A percentile compares a stretch with the other conserved stretches of the same genome.
These are phyloP conservation scores for Mortierella sp. DNA, from an alignment of 371 early-diverging fungal species.

Conservation along the genomic window DNA sequence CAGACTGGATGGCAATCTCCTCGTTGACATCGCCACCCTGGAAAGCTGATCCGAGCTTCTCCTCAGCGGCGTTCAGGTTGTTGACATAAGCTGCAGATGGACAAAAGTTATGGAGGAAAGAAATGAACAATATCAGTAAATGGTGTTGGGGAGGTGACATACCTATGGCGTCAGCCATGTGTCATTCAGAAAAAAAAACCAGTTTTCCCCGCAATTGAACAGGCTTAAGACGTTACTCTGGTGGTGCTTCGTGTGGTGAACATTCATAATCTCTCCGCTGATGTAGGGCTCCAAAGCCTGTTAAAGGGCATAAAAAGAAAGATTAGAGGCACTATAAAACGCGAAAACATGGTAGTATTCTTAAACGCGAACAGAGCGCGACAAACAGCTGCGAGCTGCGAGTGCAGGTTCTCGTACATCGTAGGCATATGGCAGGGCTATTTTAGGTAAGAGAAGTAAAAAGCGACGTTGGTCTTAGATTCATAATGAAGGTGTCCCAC, in stretches of 20 bases:
- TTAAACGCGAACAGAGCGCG: constrained; percentile 14
- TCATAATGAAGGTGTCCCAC: too few species aligned
- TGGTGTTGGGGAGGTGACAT: not conserved
- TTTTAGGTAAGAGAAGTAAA: not conserved
- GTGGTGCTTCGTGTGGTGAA: constrained; percentile 98
- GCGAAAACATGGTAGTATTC: not conserved
- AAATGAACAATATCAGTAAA: not conserved
- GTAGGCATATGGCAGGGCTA: constrained; percentile 77
- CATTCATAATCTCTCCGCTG: constrained; percentile 94
- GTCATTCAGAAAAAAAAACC: too few species aligned
- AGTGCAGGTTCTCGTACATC: constrained; percentile 55
- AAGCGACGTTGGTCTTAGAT: not conserved
- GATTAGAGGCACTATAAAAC: not conserved
- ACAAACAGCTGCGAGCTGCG: not conserved
- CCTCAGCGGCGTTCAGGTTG: constrained; percentile 66
- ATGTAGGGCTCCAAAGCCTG: constrained; percentile 95
- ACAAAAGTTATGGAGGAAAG: constrained; percentile 4
- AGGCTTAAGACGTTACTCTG: constrained; percentile 56
- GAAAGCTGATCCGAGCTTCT: constrained; percentile 80
- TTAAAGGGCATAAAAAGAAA: constrained; percentile 56
- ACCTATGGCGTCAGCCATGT: not conserved
- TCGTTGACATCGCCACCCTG: constrained; percentile 76
- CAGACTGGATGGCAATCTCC: constrained; percentile 82
- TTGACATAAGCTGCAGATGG: constrained; percentile 64
- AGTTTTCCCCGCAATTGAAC: too few species aligned